Evolutionary conservation across 2,329 filamentous ascomycete genomes (phyloP), one percentile per base, ranked within the genome.

Genomic region (Sporothrix phasma): DNA sequence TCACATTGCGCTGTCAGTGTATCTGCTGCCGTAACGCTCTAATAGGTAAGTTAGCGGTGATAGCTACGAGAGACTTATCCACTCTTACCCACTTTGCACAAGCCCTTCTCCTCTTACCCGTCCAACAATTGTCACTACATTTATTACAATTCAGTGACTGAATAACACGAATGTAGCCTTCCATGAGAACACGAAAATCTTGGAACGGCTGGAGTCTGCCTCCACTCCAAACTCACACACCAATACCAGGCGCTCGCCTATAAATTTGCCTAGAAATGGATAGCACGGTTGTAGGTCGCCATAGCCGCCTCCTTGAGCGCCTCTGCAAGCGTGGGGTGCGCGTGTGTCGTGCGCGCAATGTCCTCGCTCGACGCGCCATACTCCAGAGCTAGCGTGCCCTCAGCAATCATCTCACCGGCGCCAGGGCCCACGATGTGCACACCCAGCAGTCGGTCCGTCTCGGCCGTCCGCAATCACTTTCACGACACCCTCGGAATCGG

Each of bases 251-350:
- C n/a, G 24, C 34, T 29, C 19, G 8, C 15, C 10, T 19, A 10
- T 13, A 24, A 24, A 39, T 24, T 8, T 26, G 1, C 62, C 78
- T 89, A 99, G 79, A 89, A 96, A 81, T 99, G 94, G 76, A 99
- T 96, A 69, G 94, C 88, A 82, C 96, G 94, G 73, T 87, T 85
- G 80, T 96, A 92, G 60, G 93, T 97, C 67, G 91, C 90, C 94
- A 99, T 97, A 71, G 94, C 94, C 73, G 94, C 94, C 85, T 99
- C 94, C 84, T 99, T 99, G 85, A 99, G 97, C 51, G 94, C 94
- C 81, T 99, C 94, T 26, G 93, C 87, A 66, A 99, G 83, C 61
- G 92, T 97, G 64, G 94, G 94, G 80, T 99, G 94, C 64, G 94
- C 94, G 79, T 99, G 94, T 78, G 90, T 94, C 69, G 94, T 97